Conservation (phyloP, 78 protist genomes). For the Pelomyxa schiedti region DNA sequence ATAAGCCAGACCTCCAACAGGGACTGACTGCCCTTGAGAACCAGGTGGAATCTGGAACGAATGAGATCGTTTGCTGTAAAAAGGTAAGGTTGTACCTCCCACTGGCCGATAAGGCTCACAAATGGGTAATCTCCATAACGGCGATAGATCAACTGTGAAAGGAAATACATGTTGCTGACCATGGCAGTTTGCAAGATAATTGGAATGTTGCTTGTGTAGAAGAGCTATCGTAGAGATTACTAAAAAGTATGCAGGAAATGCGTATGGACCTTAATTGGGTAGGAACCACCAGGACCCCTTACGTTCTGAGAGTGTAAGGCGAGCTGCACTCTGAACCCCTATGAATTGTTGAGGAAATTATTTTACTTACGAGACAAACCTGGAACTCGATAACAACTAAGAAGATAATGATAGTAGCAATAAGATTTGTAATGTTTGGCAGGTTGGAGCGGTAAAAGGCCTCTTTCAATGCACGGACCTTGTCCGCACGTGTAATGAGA, state of each 20-base stretch:
- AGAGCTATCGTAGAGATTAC: no score
- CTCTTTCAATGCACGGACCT: constrained; percentile 89
- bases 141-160: constrained; percentile 93
- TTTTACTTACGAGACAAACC: no score
- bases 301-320: constrained; percentile 60
- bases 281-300: constrained; percentile 58
- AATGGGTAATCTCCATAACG: constrained; percentile 81
- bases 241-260: no score
- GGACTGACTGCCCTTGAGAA: constrained; percentile 39
- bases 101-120: constrained; percentile 83
- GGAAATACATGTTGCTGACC: constrained; percentile 87
- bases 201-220: constrained; percentile 99
- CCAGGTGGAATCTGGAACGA: constrained; percentile 11
- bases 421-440: constrained; percentile 96
- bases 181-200: constrained; percentile 97
- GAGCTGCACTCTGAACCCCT: constrained; percentile 93
- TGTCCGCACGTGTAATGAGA: constrained; percentile 73
- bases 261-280: constrained; percentile 99
- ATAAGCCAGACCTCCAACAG: constrained; percentile 95
- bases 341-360: not conserved
- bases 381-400: constrained; percentile 97
- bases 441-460: constrained; percentile 97
- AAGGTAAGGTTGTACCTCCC: constrained; percentile 51
- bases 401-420: constrained; percentile 97
- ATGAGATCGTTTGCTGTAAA: not conserved